Percentiles rank a stretch among this genome's conserved stretches.
These are phyloP conservation scores for Alternaria ventricosa DNA, from an alignment of 2,329 filamentous ascomycete genomes.

Conservation along the genomic window DNA sequence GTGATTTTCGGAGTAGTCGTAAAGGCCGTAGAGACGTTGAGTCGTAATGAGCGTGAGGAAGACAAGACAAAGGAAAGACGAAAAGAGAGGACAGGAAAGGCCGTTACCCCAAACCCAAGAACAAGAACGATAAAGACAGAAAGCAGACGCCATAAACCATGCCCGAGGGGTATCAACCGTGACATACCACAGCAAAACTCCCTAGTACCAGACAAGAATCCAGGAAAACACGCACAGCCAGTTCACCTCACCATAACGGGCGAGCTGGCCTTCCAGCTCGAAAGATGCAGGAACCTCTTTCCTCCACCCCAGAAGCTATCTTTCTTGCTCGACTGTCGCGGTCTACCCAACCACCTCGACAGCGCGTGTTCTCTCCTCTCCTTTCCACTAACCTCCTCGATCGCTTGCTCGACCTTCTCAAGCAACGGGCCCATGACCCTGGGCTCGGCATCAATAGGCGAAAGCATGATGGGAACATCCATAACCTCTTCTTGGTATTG, in stretches of 20 bases:
- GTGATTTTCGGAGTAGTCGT: background rate
- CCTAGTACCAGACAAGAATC: background rate
- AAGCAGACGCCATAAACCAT: background rate
- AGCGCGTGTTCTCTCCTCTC: conserved; percentile 33
- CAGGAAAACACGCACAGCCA: background rate
- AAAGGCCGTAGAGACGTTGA: background rate
- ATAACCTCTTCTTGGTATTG: conserved; percentile 51
- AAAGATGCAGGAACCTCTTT: conserved; percentile 7
- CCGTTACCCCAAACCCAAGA: background rate
- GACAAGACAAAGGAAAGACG: background rate
- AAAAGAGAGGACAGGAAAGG: conserved; percentile 1
- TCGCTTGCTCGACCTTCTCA: conserved; percentile 38
- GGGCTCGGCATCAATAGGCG: conserved; percentile 42
- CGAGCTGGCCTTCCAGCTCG: conserved; percentile 4
- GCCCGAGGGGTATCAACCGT: background rate
- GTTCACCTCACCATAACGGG: conserved; percentile 7
- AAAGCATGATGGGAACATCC: conserved; percentile 50
- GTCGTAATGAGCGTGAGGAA: background rate
- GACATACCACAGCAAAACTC: background rate
- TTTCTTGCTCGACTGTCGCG: conserved; percentile 28
- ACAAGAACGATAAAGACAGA: background rate
- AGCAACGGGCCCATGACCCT: conserved; percentile 44
- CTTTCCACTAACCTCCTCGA: conserved; percentile 28
- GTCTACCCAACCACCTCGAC: conserved; percentile 42
- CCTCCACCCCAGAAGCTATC: conserved; percentile 46